Conservation (phyloP, 2,329 filamentous ascomycete genomes). For the Canariomyces notabilis region DNA sequence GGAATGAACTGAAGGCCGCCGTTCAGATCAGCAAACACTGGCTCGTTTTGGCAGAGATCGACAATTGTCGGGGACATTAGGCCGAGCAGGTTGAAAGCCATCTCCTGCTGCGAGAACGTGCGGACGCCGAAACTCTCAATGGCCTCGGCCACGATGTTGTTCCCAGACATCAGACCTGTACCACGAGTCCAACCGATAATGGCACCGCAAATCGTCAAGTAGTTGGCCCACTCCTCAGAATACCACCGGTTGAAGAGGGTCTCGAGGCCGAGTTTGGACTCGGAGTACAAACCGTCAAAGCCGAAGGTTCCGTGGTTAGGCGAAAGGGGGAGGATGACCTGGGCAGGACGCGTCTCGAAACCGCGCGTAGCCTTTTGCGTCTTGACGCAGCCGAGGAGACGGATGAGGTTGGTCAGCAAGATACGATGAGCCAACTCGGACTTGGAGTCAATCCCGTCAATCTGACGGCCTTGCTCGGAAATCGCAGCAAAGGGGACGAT, state of each 20-base stretch:
- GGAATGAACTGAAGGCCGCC: conserved; percentile 96
- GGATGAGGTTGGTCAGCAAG: conserved; percentile 95
- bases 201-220: conserved; percentile 95
- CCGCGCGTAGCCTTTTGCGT: conserved; percentile 79
- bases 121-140: conserved; percentile 95
- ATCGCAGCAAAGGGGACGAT: conserved; percentile 96
- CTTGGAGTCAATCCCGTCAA: conserved; percentile 93
- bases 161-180: conserved; percentile 94
- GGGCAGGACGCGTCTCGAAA: conserved; percentile 91
- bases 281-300: conserved; percentile 95
- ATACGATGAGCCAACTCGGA: conserved; percentile 97
- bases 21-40: conserved; percentile 95
- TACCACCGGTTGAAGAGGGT: conserved; percentile 98
- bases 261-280: conserved; percentile 95
- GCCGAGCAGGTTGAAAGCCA: conserved; percentile 97
- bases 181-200: conserved; percentile 99
- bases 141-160: conserved; percentile 95
- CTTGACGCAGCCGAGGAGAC: conserved; percentile 87
- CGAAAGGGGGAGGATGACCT: conserved; percentile 91
- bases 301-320: conserved; percentile 98
- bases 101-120: conserved; percentile 98
- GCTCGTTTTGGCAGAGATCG: conserved; percentile 91
- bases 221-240: conserved; percentile 94
- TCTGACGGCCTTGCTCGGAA: conserved; percentile 94
- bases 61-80: conserved; percentile 93